These are phyloP conservation scores for Leccinum incarnatum DNA, from an alignment of 768 basidiomycete genomes.

Conservation along the genomic window DNA sequence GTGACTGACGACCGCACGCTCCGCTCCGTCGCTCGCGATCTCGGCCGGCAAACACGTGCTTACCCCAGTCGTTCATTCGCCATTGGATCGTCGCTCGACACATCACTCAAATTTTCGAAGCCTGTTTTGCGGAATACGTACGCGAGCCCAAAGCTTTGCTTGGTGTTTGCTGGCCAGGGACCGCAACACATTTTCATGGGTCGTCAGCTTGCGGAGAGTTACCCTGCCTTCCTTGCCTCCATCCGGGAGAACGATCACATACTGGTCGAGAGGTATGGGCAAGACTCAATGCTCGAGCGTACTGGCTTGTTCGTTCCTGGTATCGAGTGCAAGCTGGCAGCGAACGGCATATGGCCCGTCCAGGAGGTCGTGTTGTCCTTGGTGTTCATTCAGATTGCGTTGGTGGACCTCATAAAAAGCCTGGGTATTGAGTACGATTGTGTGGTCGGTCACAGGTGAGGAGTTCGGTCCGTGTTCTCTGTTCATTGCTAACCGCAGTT, in stretches of 20 bases:
- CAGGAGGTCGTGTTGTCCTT: constrained; percentile 34
- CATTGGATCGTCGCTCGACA: constrained; percentile 21
- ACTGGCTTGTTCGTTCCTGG: constrained; percentile 35
- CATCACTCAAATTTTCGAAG: constrained; percentile 29
- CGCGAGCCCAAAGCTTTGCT: constrained; percentile 31
- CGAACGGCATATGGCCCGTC: constrained; percentile 32
- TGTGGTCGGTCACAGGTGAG: constrained; percentile 36
- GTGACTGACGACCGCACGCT: constrained; percentile 22
- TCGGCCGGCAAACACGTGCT: constrained; percentile 30
- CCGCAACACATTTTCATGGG: constrained; percentile 37
- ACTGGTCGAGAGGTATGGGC: constrained; percentile 26
- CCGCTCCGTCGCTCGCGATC: constrained; percentile 28
- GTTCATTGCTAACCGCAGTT: constrained; percentile 5
- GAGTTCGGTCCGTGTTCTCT: not conserved
- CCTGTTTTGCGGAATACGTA: constrained; percentile 24
- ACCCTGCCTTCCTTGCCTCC: constrained; percentile 30
- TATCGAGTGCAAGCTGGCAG: constrained; percentile 18
- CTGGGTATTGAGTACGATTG: constrained; percentile 33
- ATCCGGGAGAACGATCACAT: constrained; percentile 34
- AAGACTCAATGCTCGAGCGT: constrained; percentile 32
- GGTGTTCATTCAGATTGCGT: constrained; percentile 33
- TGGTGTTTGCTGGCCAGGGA: constrained; percentile 37
- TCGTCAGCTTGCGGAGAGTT: constrained; percentile 33
- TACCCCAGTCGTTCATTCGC: constrained; percentile 28
- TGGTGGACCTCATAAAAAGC: constrained; percentile 33